Evolutionary conservation across 768 basidiomycete genomes (phyloP).

Genomic region (Boletus sp.): DNA sequence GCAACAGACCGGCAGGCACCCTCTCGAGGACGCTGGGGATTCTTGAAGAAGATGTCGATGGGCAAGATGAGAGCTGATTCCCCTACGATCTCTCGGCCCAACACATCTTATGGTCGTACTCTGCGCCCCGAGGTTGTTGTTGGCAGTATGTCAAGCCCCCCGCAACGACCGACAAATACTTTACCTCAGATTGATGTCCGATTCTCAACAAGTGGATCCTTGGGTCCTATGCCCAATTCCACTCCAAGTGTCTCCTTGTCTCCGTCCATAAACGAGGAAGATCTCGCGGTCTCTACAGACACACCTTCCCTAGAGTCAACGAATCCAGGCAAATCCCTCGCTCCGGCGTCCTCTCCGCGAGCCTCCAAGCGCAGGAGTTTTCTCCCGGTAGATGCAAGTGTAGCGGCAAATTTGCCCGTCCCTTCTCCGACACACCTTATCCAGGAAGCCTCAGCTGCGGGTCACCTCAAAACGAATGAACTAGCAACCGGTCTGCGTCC

Average conservation of each 20-base stretch:
- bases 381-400: constrained; percentile 74
- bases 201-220: constrained; percentile 64
- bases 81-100: constrained; percentile 38
- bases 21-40: constrained; percentile 77
- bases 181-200: constrained; percentile 67
- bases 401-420: constrained; percentile 56
- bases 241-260: constrained; percentile 31
- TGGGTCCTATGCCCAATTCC: constrained; percentile 47
- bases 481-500: constrained; percentile 33
- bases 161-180: constrained; percentile 36
- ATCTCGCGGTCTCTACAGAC: constrained; percentile 1
- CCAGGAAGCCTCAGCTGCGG: constrained; percentile 44
- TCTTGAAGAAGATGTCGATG: constrained; percentile 99
- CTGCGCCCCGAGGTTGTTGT: constrained; percentile 14
- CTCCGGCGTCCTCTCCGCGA: constrained; percentile 43
- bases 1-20: constrained; percentile 24
- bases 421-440: constrained; percentile 64
- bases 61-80: constrained; percentile 78
- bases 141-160: constrained; percentile 22
- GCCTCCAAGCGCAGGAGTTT: constrained; percentile 81
- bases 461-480: constrained; percentile 32
- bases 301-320: constrained; percentile 2
- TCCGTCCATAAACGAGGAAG: constrained; percentile 22
- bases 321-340: constrained; percentile 33
- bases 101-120: constrained; percentile 28